A percentile compares a stretch with the other conserved stretches of the same genome.
Evolutionary conservation across 129 eudicot genomes (phyloP).

Genomic region (Saposhnikovia divaricata): DNA sequence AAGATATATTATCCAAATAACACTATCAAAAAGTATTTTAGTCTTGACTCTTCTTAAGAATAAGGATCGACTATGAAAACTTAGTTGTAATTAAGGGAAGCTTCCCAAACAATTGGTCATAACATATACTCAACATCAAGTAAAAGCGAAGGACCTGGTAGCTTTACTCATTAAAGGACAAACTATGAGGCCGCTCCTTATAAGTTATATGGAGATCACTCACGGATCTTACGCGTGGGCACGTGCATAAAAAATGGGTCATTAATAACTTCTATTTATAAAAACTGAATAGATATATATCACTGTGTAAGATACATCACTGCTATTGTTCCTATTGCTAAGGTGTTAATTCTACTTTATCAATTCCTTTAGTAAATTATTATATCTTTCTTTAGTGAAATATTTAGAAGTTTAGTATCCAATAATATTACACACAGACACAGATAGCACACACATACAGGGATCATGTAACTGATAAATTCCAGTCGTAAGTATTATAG

Average conservation of each 20-base stretch:
- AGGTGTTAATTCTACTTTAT: neutral
- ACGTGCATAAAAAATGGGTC: neutral
- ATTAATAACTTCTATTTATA: neutral
- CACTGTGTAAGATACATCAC: neutral
- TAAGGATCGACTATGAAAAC: neutral
- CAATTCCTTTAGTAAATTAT: neutral
- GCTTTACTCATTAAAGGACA: no score
- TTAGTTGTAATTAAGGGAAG: neutral
- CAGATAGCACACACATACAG: neutral
- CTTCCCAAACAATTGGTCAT: neutral
- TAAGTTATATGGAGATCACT: neutral
- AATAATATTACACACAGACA: neutral
- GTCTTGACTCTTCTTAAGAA: neutral
- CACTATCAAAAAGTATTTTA: neutral
- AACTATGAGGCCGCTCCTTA: no score
- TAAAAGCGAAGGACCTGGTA: neutral
- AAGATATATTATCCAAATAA: neutral
- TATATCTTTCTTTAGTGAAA: neutral
- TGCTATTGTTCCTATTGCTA: neutral
- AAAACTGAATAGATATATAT: no score
- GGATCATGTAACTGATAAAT: neutral
- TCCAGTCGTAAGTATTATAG: neutral
- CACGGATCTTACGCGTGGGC: neutral
- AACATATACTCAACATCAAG: neutral
- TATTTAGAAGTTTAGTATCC: neutral